Base-by-base conservation (phyloP, 148 eudicot species). In the Simmondsia chinensis region DNA sequence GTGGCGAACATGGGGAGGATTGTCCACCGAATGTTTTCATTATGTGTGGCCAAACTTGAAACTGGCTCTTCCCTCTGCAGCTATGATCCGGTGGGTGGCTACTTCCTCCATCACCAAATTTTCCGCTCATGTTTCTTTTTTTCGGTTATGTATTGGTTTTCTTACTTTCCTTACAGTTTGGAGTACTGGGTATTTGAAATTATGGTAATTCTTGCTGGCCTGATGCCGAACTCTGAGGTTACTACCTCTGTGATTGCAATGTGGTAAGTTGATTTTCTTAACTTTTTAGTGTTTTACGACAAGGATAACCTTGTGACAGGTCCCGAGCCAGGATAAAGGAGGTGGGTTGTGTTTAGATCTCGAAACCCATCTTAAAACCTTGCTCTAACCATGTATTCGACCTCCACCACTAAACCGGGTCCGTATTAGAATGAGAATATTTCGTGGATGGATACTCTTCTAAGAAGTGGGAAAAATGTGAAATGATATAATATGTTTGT, bases 131-230 rank as follows among this genome's bases (percentile, higher is more conserved):
- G 10, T 31, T 18, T 48, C 28, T 20, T 48, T 13, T 40, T 33
- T n/a, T 21, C 3, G 9, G 4, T 17, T 20, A 39, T 1, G 17
- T 19, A 20, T 31, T 26, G 25, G 5, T 6, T 32, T 4, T 48
- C 32, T 11, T 10, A 3, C n/a, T 33, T 4, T 17, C 37, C 7
- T 22, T 32, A 53, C 74, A 85, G 95, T 59, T 64, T 85, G 52
- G 95, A 85, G 59, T 70, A 70, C 23, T 86, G 91, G 91, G 87
- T 87, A 31, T 82, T 77, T 51, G 91, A 86, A 75, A 61, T 82
- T 37, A 42, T 81, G 46, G 86, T 86, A 20, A 42, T 86, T 28
- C 38, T 71, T 29, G 95, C 95, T 2, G 95, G 95, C 14, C 19
- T 75, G 46, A 64, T 82, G 77, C 91, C 87, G 20, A 65, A 78